phyloP scores from a whole-genome alignment of 2,329 filamentous ascomycete species.

The Pseudogymnoascus sp. region DNA sequence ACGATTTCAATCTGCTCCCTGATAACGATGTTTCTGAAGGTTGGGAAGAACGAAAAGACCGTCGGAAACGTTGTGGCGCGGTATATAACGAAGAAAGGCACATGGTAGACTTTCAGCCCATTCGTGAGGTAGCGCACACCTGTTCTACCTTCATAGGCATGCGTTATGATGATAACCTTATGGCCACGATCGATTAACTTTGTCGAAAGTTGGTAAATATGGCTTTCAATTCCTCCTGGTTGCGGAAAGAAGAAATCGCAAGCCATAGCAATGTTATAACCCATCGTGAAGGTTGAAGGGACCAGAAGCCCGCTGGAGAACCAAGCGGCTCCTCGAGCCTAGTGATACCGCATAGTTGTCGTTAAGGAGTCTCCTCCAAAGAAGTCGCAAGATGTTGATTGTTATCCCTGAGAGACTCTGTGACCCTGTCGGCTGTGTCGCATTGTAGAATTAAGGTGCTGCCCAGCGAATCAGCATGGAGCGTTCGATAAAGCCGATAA shows the following conservation, averaged over 20 bases:
- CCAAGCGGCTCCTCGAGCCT: not conserved
- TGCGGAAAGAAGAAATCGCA: conserved; percentile 99
- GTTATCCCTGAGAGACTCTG: conserved; percentile 1
- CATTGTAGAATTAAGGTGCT: not conserved
- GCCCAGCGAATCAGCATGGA: not conserved
- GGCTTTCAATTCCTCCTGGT: conserved; percentile 91
- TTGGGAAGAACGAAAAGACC: conserved; percentile 95
- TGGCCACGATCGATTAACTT: conserved; percentile 97
- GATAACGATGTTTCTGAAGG: conserved; percentile 94
- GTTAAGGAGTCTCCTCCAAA: not conserved
- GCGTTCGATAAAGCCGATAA: conserved; percentile 6
- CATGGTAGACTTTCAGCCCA: conserved; percentile 95
- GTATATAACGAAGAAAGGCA: conserved; percentile 93
- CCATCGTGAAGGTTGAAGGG: conserved; percentile 21
- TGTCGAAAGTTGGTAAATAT: conserved; percentile 94
- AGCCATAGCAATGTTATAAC: conserved; percentile 77
- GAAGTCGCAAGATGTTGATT: conserved; percentile 6
- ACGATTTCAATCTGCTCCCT: conserved; percentile 94
- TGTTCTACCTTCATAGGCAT: conserved; percentile 84
- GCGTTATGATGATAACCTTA: conserved; percentile 96
- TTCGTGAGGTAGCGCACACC: conserved; percentile 95
- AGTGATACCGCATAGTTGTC: not conserved
- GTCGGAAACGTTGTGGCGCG: conserved; percentile 90
- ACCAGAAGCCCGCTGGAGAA: not conserved
- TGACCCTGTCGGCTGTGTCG: not conserved